These are phyloP conservation scores for Boletus tomentosulus DNA, from an alignment of 768 basidiomycete species.

Conservation along the genomic window DNA sequence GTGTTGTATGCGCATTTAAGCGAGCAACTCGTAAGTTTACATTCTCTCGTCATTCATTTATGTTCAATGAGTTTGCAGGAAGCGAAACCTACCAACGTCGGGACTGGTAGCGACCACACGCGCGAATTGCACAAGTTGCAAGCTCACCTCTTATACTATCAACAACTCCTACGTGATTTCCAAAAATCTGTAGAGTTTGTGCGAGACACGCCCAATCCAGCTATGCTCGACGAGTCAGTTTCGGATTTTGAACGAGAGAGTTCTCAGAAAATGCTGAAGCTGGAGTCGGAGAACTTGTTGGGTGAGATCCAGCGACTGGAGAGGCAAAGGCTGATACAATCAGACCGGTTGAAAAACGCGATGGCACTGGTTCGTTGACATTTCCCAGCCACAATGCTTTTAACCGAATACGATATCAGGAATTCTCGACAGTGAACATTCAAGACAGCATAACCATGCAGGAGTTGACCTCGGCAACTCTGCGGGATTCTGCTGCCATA, in stretches of 20 bases:
- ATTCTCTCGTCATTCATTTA: neutral
- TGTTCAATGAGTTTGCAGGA: constrained; percentile 34
- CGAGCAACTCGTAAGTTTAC: constrained; percentile 35
- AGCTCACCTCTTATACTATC: constrained; percentile 55
- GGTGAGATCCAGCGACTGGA: constrained; percentile 42
- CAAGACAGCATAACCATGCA: constrained; percentile 13
- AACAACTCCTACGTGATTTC: constrained; percentile 53
- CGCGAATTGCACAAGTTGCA: constrained; percentile 55
- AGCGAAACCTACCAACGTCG: constrained; percentile 30
- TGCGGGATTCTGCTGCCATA: constrained; percentile 40
- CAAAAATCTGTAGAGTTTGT: constrained; percentile 49
- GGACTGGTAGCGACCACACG: constrained; percentile 39
- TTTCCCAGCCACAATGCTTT: neutral
- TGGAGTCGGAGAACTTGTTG: constrained; percentile 28
- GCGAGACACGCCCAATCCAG: constrained; percentile 45
- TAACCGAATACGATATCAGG: neutral
- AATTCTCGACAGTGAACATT: neutral
- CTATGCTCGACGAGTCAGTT: constrained; percentile 24
- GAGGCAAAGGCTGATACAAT: constrained; percentile 24
- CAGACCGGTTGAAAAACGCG: constrained; percentile 28
- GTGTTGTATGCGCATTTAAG: constrained; percentile 48
- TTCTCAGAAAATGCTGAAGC: constrained; percentile 1
- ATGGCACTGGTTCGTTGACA: constrained; percentile 25
- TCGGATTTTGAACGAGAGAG: neutral
- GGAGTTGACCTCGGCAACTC: constrained; percentile 50